phyloP scores from a whole-genome alignment of 345 rosid genomes.

The Salix udensis region DNA sequence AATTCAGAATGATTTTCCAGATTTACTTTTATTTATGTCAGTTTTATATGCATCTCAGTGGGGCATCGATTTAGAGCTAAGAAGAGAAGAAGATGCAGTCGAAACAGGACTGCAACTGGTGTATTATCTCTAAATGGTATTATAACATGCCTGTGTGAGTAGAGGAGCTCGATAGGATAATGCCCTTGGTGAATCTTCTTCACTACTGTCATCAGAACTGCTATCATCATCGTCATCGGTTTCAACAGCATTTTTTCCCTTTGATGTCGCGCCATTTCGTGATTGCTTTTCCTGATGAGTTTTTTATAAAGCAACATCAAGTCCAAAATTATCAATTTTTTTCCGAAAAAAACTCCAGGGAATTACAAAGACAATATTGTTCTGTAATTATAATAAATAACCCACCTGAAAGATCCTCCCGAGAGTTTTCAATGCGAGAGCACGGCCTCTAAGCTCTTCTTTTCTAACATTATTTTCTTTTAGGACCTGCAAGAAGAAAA shows the following conservation, averaged over 20 bases:
- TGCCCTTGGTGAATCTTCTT: constrained; percentile 60
- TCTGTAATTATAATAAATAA: not conserved
- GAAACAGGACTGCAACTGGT: not conserved
- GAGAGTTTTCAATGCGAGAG: constrained; percentile 63
- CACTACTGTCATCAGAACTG: constrained; percentile 67
- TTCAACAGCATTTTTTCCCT: constrained; percentile 39
- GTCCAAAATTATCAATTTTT: not conserved
- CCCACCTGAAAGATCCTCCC: constrained; percentile 85
- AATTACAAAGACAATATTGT: not conserved
- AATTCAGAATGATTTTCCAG: not conserved
- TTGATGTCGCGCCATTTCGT: constrained; percentile 47
- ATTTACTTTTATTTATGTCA: not conserved
- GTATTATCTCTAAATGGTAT: not conserved
- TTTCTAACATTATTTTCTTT: constrained; percentile 56
- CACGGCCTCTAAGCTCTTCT: constrained; percentile 73
- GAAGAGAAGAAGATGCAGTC: not conserved
- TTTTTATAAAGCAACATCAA: not conserved
- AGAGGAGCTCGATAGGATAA: constrained; percentile 79
- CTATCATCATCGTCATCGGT: constrained; percentile 58
- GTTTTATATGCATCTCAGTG: not conserved
- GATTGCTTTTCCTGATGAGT: constrained; percentile 50
- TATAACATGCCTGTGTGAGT: constrained; percentile 63
- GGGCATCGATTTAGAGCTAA: not conserved
- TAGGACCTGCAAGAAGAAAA: constrained; percentile 47
- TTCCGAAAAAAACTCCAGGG: not conserved